Evolutionary conservation across 495 filamentous ascomycete species (phyloP).

Genomic region (Penicillium salamii): DNA sequence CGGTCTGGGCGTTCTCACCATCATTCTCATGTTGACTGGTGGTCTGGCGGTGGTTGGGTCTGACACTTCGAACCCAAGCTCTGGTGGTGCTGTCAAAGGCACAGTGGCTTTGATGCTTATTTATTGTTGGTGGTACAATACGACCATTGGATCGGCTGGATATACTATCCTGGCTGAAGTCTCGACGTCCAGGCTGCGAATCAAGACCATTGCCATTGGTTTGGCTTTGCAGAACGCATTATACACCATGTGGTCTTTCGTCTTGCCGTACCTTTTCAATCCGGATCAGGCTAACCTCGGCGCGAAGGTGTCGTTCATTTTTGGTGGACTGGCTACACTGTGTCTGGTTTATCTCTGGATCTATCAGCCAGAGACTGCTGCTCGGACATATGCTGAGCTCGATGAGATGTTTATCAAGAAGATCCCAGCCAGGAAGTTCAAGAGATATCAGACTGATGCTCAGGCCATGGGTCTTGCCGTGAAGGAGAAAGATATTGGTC

Average conservation of each 20-base stretch:
- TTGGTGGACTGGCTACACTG: constrained; percentile 15
- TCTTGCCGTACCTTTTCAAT: constrained; percentile 14
- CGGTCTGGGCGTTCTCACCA: constrained; percentile 20
- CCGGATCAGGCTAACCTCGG: constrained; percentile 12
- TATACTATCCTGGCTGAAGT: constrained; percentile 28
- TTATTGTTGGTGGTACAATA: constrained; percentile 28
- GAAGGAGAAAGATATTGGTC: background rate
- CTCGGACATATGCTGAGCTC: constrained; percentile 14
- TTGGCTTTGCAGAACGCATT: constrained; percentile 24
- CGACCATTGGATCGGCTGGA: constrained; percentile 31
- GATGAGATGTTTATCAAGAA: constrained; percentile 19
- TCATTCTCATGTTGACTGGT: constrained; percentile 23
- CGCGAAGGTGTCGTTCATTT: constrained; percentile 20
- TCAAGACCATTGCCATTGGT: constrained; percentile 33
- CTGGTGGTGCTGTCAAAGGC: constrained; percentile 16
- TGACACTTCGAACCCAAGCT: constrained; percentile 8
- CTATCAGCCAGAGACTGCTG: constrained; percentile 15
- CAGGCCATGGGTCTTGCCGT: constrained; percentile 15
- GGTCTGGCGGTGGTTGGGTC: constrained; percentile 22
- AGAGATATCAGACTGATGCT: constrained; percentile 11
- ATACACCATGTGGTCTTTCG: constrained; percentile 28
- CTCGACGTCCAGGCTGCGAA: constrained; percentile 24
- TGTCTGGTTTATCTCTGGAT: constrained; percentile 19
- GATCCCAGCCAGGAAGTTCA: constrained; percentile 16
- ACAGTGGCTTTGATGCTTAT: constrained; percentile 23